Base-by-base conservation (phyloP, 495 filamentous ascomycete species). In the Collariella sp. region DNA sequence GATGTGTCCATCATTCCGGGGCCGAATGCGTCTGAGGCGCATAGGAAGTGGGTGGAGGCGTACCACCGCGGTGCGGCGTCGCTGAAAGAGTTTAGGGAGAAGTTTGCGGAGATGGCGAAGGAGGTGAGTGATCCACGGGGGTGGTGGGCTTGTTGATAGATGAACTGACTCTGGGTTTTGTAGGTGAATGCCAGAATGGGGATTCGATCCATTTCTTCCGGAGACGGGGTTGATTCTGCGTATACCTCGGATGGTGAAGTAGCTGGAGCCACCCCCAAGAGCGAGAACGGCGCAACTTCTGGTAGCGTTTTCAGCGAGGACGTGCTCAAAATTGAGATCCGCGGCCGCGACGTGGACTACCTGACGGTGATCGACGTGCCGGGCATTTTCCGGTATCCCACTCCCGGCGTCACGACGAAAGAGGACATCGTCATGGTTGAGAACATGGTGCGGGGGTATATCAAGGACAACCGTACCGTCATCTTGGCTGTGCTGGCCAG, bases 301-400 rank as follows among this genome's bases (percentile, higher is more conserved):
- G 26, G 36, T 7, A 54, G 47, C 6, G 60, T 72, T 0, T 84
- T 84, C 55, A 74, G 72, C 1, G 62, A 72, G 2, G 72, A 82
- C 61, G 63, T 85, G 5, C 68, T 85, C 15, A 73, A 70, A 18
- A 69, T 85, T 6, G 78, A 84, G 52, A 76, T 84, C 2, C 61
- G 56, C 34, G 80, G 83, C 5, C 82, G 80, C 0, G 48, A 53
- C 0, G 69, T 81, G 52, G 68, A 78, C 18, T 75, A 86, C 55
- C 64, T 87, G 2, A 83, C 70, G 42, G 68, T 87, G 1, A 79
- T 85, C 39, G 80, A 87, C 57, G 73, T 85, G 2, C 82, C 82
- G 1, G 79, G 83, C 9, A 80, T 85, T 29, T 85, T 86, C 63
- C 75, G 73, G n/a, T 77, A 62, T n/a, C 65, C 73, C 0, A 77